Base-by-base conservation (phyloP, 2,329 filamentous ascomycete species). In the Aspergillus fischeri region DNA sequence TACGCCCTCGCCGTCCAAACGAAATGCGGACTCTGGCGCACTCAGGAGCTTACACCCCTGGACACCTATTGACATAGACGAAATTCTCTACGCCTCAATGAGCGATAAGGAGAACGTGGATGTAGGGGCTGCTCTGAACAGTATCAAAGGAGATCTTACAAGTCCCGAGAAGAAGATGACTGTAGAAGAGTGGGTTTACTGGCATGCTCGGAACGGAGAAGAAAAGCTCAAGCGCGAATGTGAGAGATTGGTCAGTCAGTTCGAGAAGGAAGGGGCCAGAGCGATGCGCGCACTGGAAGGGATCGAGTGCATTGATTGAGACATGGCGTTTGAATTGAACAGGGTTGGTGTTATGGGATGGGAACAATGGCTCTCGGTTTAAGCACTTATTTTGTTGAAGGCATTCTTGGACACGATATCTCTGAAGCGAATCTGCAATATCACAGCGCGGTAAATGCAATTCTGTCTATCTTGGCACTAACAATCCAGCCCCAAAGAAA, bases 131-230 rank as follows among this genome's bases (percentile, higher is more conserved):
- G 76, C 85, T 27, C 70, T 87, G 17, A 79, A 78, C 55, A 72
- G 68, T 11, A 78, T 81, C 42, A 85, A 84, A 11, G 80, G 80
- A 0, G 83, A 83, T 14, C 75, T 99, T 53, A 88, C 84, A 2
- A 89, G 83, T 53, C 84, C 86, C 0, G 94, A 97, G 77, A 92
- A 89, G 78, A 80, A 83, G 41, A 96, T 99, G 92, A 93, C 87
- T 4, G 91, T 97, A 0, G 91, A 96, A 72, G 87, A 97, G 73
- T 99, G 93, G 91, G 89, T 99, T 42, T 80, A 86, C 57, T 84
- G 87, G 74, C 92, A 94, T 64, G 94, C 94, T 0, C 82, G 83
- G 59, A 81, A 87, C 69, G 91, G 90, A 0, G 92, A 97, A 77
- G 85, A 87, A 73, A 87, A 86, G 71, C 78, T 99, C 55, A 88